A percentile compares a stretch with the other conserved stretches of the same genome.
phyloP scores from a whole-genome alignment of 1,284 basidiomycete genomes.

The Kalmanozyma brasiliensis region DNA sequence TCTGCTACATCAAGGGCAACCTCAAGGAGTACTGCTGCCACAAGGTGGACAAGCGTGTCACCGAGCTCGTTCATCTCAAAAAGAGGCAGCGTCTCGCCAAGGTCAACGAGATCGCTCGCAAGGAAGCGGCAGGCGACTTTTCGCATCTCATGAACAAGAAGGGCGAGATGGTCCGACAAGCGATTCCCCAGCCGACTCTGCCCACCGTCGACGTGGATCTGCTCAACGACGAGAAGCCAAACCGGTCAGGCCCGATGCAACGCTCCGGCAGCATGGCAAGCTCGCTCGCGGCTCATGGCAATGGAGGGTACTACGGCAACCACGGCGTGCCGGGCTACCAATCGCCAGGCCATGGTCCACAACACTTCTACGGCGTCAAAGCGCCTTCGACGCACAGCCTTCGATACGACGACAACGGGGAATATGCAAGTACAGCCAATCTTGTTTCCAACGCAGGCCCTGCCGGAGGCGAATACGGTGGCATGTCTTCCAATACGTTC shows the following conservation, averaged over 20 bases:
- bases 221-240: conserved; percentile 73
- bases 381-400: conserved; percentile 30
- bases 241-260: conserved; percentile 20
- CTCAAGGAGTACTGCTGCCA: conserved; percentile 97
- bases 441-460: conserved; percentile 52
- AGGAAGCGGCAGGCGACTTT: conserved; percentile 87
- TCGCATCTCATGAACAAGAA: conserved; percentile 93
- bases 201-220: conserved; percentile 90
- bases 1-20: conserved; percentile 95
- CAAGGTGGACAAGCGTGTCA: conserved; percentile 96
- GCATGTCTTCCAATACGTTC: conserved; percentile 28
- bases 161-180: conserved; percentile 81
- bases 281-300: conserved; percentile 36
- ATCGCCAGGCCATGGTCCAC: conserved; percentile 29
- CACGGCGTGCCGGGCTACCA: conserved; percentile 15
- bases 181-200: conserved; percentile 93
- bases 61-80: conserved; percentile 89
- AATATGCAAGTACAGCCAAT: conserved; percentile 53
- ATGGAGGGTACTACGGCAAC: conserved; percentile 30
- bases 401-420: conserved; percentile 27
- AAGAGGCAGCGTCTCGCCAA: conserved; percentile 85
- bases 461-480: conserved; percentile 31
- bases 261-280: conserved; percentile 37
- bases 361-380: conserved; percentile 41
- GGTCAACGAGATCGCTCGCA: conserved; percentile 84